Evolutionary conservation across 1,284 basidiomycete species (phyloP), one percentile per base, ranked within the genome.

Genomic region (Boletellus dicymbophilus): DNA sequence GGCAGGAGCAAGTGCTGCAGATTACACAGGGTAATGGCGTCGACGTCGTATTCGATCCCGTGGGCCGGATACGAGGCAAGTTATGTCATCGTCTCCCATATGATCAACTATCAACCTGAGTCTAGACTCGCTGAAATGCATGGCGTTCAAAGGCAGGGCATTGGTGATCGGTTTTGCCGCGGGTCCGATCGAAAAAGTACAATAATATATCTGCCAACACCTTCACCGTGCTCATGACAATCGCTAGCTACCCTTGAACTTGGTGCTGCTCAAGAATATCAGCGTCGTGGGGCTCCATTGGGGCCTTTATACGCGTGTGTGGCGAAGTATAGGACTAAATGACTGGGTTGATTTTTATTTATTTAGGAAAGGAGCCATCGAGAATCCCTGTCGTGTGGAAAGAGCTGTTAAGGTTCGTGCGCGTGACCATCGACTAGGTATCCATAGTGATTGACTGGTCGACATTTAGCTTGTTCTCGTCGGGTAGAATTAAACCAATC

Each of bases 111-210:
- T 37, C 48, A 33, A 56, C 15, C 3, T 2, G 26, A 21, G 20
- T 38, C 45, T 16, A 65, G 89, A 91, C 61, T 84, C 81, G 26
- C 66, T 97, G 52, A 96, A 96, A 68, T 95, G 93, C 66, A 93
- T 96, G 51, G 91, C 90, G 2, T 98, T 94, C 88, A 96, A 96
- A 69, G 93, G 94, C 2, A 81, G 96, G 13, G 85, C 92, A 4
- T 65, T 98, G 20, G 90, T 98, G 23, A 88, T 99, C 46, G 96
- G 96, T 16, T 95, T 97, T 70, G 93, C 91, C 8, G 88, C 83
- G 11, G 93, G 95, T 11, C 70, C 74, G 9, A 97, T 98, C 55
- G 95, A 98, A 68, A 94, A 94, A 72, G 90, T 92, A 52, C 27
- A n/a, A 10, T 12, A 18, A 21, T 42, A 22, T 23, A 1, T 12